Base-by-base conservation (phyloP, 2,329 filamentous ascomycete genomes). In the Raffaelea albimanens region DNA sequence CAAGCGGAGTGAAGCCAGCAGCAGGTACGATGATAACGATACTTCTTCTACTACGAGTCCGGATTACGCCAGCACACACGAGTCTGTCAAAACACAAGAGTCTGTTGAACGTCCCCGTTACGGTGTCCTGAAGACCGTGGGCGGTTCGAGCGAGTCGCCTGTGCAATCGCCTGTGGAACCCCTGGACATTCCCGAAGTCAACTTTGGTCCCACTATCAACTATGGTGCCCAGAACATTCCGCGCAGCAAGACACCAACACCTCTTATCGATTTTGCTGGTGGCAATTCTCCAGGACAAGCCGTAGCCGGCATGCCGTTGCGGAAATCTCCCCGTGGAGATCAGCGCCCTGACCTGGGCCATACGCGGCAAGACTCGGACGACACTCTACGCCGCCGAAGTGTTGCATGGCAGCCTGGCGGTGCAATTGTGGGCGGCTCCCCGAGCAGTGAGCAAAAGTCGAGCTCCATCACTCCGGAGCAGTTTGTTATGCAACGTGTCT, bases 181-280 rank as follows among this genome's bases (percentile, higher is more conserved):
- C 14, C 70, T 76, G 21, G 73, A 79, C 48, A 80, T 95, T 51
- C 87, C 87, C 1, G 67, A 75, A 4, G 78, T 95, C 52, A 83
- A 96, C 62, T 96, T 96, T 65, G 91, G 91, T 0, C 87, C 83
- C 5, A 95, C 90, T 0, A 68, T 87, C 56, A 83, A 85, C 50
- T 83, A 88, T 49, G 66, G 60, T 31, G 67, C 65, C 13, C 53
- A 57, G 40, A 51, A 61, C 18, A 50, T 63, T n/a, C 53, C 61
- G 2, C 55, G 61, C 5, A 63, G 53, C 49, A 67, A 64, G 51
- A 57, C 58, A 0, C 59, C 61, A 0, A 48, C 57, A 0, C 55
- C 50, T 1, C 53, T 57, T 22, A 20, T 36, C 10, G 36, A 40
- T 11, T 48, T 48, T 19, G 46, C 50, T 23, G 23, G 16, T 38